Base-by-base conservation (phyloP, 108 stramenopile genomes). In the Parietichytrium sp. region DNA sequence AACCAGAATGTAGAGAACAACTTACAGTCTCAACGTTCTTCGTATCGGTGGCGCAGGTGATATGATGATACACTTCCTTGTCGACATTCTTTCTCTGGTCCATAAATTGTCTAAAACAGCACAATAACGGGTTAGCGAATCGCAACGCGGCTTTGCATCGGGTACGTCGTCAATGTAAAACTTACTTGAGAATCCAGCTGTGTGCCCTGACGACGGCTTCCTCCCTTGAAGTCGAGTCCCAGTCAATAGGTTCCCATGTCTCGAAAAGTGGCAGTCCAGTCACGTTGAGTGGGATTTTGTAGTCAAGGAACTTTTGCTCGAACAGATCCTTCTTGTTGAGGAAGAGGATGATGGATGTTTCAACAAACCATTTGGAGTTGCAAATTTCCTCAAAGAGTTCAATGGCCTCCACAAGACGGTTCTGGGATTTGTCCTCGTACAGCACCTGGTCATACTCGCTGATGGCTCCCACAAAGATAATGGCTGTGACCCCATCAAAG, bases 391-490 rank as follows among this genome's bases (percentile, higher is more conserved):
- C 92, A 83, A 98, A 99, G 18, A 99, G 90, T 47, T 95, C 92
- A 48, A 99, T 83, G 23, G 95, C 95, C 84, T 99, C 98, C 48
- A 93, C 91, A 94, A 99, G 96, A 38, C 98, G 93, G 87, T 98
- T 98, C 26, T 94, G 95, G 84, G 92, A 81, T 79, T 90, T 93
- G 82, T 97, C 93, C 86, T 98, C 98, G 20, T 94, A 97, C 20
- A 98, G 92, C 51, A 90, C 90, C 86, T 98, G 98, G 85, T 98
- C 95, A 83, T 93, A 98, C 86, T 97, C 96, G 48, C 90, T 91
- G 30, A 98, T 88, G 26, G 96, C 96, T 6, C 95, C 96, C 31
- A 98, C 96, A 86, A 97, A 98, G 80, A 98, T 97, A 55, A 98
- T 95, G 25, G 97, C 96, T 49, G 95, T 96, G 42, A 98, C 96